Evolutionary conservation across 306 rosid species (phyloP).

Genomic region (Dryas octopetala): DNA sequence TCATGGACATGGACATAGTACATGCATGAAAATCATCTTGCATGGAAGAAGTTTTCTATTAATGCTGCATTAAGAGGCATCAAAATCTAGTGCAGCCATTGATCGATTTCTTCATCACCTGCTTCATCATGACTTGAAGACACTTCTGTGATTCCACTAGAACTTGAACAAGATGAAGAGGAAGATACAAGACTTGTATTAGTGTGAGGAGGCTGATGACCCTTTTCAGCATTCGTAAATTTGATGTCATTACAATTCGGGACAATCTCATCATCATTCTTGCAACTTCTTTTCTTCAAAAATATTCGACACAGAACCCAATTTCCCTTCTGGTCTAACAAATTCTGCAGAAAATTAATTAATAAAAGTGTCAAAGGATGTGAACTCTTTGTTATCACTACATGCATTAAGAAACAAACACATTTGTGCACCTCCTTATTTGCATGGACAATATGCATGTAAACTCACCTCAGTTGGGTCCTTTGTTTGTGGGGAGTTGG

Average conservation of each 20-base stretch:
- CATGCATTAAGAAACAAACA: too few species aligned
- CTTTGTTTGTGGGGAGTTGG: background rate
- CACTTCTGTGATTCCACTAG: slow-evolving; percentile 44
- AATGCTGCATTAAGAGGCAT: background rate
- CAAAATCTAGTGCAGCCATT: slow-evolving; percentile 28
- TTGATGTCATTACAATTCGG: slow-evolving; percentile 13
- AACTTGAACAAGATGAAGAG: slow-evolving; percentile 73
- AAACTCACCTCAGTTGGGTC: slow-evolving; percentile 34
- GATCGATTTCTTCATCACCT: slow-evolving; percentile 33
- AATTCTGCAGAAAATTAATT: slow-evolving; percentile 34
- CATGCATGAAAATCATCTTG: background rate
- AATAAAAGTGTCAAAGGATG: background rate
- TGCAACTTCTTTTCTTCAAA: slow-evolving; percentile 49
- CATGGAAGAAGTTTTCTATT: background rate
- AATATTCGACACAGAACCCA: slow-evolving; percentile 79
- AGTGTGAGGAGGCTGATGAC: slow-evolving; percentile 28
- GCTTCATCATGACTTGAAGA: slow-evolving; percentile 36
- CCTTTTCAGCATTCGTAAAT: slow-evolving; percentile 12
- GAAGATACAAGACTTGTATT: slow-evolving; percentile 23
- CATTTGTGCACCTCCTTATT: too few species aligned
- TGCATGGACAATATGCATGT: background rate
- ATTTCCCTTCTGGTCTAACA: slow-evolving; percentile 44
- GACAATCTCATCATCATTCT: slow-evolving; percentile 24
- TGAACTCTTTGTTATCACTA: background rate
- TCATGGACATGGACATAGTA: background rate